These are phyloP conservation scores for Metschnikowia colocasiae DNA, from an alignment of 805 yeast species.

Conservation along the genomic window DNA sequence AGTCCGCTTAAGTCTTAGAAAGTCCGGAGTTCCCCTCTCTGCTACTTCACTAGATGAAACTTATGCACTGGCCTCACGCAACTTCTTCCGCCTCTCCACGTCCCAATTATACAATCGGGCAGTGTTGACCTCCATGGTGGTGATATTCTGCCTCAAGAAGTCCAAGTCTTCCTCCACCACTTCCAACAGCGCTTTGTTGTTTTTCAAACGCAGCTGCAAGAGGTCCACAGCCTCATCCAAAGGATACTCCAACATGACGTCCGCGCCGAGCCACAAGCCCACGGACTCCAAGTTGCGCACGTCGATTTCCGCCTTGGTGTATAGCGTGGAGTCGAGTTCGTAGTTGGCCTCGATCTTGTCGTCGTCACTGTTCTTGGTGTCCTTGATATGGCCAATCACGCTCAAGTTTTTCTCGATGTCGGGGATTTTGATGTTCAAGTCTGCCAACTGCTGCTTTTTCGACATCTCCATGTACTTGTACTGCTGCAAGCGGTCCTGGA, in stretches of 20 bases:
- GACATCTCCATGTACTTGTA: conserved; percentile 81
- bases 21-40: no score
- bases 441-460: conserved; percentile 46
- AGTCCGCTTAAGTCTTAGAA: no score
- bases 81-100: conserved; percentile 65
- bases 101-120: conserved; percentile 91
- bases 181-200: conserved; percentile 56
- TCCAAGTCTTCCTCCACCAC: conserved; percentile 81
- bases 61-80: conserved; percentile 26
- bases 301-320: conserved; percentile 73
- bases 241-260: conserved; percentile 94
- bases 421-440: conserved; percentile 73
- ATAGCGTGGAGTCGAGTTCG: conserved; percentile 90
- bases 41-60: no score
- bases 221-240: conserved; percentile 79
- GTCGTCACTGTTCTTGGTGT: conserved; percentile 38
- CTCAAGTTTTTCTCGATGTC: conserved; percentile 84
- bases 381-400: conserved; percentile 58
- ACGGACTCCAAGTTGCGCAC: conserved; percentile 56
- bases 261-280: conserved; percentile 96
- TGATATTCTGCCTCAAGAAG: conserved; percentile 80
- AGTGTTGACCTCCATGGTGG: conserved; percentile 97
- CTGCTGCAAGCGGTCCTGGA: conserved; percentile 86
- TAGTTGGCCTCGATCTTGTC: conserved; percentile 62
- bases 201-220: conserved; percentile 55